These are phyloP conservation scores for Amorphotheca resinae DNA, from an alignment of 495 filamentous ascomycete genomes.

Conservation along the genomic window DNA sequence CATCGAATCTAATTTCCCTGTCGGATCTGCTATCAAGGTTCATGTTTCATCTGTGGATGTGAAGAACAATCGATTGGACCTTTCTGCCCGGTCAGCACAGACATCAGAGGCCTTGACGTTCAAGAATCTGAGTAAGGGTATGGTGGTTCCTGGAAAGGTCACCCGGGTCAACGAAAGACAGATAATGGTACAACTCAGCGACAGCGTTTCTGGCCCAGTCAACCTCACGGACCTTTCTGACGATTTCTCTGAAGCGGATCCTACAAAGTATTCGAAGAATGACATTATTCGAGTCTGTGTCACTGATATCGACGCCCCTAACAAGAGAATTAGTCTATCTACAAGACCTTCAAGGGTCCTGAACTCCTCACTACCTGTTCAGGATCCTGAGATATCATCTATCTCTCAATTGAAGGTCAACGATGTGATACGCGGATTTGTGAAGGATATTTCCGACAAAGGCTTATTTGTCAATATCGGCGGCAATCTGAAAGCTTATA, in stretches of 20 bases:
- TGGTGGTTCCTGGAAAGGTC: constrained; percentile 70
- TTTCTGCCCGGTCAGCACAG: constrained; percentile 52
- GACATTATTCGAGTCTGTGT: constrained; percentile 78
- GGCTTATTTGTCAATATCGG: constrained; percentile 76
- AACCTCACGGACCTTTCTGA: constrained; percentile 70
- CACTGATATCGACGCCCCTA: constrained; percentile 62
- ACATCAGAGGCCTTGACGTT: constrained; percentile 46
- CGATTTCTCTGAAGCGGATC: constrained; percentile 65
- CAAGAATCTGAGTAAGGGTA: constrained; percentile 55
- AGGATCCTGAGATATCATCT: constrained; percentile 64
- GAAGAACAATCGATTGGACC: constrained; percentile 64
- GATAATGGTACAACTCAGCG: constrained; percentile 73
- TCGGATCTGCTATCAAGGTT: constrained; percentile 73
- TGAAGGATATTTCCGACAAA: constrained; percentile 74
- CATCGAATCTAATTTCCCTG: constrained; percentile 69
- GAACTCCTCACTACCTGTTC: constrained; percentile 71
- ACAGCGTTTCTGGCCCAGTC: constrained; percentile 59
- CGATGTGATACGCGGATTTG: constrained; percentile 76
- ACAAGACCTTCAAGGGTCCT: constrained; percentile 77
- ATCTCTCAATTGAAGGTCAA: constrained; percentile 59
- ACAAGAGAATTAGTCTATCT: constrained; percentile 73
- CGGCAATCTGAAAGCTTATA: constrained; percentile 64
- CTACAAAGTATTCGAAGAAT: constrained; percentile 56
- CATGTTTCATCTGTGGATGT: constrained; percentile 64
- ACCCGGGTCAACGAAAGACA: constrained; percentile 76